Evolutionary conservation across 805 yeast genomes (phyloP).

Genomic region (Torulaspora microellipsoides): DNA sequence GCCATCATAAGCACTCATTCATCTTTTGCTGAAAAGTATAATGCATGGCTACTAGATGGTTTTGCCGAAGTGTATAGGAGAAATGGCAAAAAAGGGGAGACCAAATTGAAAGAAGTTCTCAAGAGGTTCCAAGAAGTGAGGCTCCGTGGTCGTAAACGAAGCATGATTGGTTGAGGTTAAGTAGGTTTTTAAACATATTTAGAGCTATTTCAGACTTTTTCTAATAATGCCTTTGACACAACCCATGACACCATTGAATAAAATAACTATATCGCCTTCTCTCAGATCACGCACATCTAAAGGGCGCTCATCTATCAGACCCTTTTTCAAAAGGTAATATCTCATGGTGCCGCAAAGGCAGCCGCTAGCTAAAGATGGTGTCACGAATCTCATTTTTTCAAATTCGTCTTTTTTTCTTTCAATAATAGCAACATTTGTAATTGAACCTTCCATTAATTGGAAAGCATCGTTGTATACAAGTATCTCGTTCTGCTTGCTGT

Average conservation of each 20-base stretch:
- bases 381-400: conserved; percentile 49
- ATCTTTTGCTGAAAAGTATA: conserved; percentile 55
- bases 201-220: conserved; percentile 5
- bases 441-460: conserved; percentile 74
- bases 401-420: conserved; percentile 30
- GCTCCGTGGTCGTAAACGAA: conserved; percentile 88
- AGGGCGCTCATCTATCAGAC: conserved; percentile 50
- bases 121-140: conserved; percentile 77
- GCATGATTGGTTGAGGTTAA: conserved; percentile 69
- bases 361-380: conserved; percentile 76
- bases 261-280: conserved; percentile 63
- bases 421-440: conserved; percentile 69
- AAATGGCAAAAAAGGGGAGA: conserved; percentile 35
- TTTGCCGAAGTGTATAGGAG: conserved; percentile 42
- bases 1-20: conserved; percentile 93
- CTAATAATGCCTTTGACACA: conserved; percentile 55
- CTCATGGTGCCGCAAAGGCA: conserved; percentile 84
- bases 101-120: conserved; percentile 47
- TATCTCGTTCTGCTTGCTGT: conserved; percentile 53
- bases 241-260: conserved; percentile 84
- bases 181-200: neutral
- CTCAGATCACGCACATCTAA: conserved; percentile 40
- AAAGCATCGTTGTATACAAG: conserved; percentile 57
- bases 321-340: conserved; percentile 52
- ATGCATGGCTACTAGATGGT: conserved; percentile 68